Conservation (phyloP, 83 land plant genomes). For the Isoetes engelmannii region DNA sequence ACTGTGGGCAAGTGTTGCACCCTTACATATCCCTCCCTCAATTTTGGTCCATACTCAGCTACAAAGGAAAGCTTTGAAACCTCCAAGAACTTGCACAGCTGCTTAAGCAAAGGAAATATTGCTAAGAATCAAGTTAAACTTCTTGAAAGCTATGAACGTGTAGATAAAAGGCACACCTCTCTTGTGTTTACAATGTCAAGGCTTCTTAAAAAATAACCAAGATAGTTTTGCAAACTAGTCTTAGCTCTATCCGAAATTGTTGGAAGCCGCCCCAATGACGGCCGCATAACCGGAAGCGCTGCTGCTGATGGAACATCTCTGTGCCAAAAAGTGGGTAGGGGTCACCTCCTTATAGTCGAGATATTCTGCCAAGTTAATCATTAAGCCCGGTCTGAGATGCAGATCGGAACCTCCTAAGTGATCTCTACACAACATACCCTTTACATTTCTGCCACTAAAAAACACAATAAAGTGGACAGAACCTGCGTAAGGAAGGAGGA, state of each 20-base stretch:
- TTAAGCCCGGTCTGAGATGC: not conserved
- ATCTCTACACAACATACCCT: conserved; percentile 1
- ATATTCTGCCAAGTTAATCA: conserved; percentile 2
- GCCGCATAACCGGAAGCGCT: conserved; percentile 78
- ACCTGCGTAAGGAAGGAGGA: conserved; percentile 42
- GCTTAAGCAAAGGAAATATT: no score
- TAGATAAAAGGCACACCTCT: conserved; percentile 58
- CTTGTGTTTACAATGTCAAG: conserved; percentile 80
- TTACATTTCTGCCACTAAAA: not conserved
- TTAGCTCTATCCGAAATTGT: conserved; percentile 61
- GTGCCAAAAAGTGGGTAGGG: conserved; percentile 27
- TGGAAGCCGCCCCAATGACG: conserved; percentile 72
- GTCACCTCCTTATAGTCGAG: not conserved
- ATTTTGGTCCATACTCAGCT: conserved; percentile 87
- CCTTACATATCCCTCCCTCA: conserved; percentile 80
- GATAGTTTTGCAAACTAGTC: conserved; percentile 80
- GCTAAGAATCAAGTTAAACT: no score
- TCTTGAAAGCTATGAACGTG: no score
- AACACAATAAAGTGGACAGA: conserved; percentile 2
- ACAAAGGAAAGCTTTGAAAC: conserved; percentile 85
- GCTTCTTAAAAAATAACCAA: conserved; percentile 76
- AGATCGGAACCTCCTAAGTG: conserved; percentile 1
- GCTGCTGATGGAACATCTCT: conserved; percentile 93
- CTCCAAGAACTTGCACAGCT: conserved; percentile 91
- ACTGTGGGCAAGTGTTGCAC: conserved; percentile 77